Percentiles rank a stretch among this genome's conserved stretches.
phyloP scores from a whole-genome alignment of 352 stramenopile species.

The Halophytophthora batemanensis region DNA sequence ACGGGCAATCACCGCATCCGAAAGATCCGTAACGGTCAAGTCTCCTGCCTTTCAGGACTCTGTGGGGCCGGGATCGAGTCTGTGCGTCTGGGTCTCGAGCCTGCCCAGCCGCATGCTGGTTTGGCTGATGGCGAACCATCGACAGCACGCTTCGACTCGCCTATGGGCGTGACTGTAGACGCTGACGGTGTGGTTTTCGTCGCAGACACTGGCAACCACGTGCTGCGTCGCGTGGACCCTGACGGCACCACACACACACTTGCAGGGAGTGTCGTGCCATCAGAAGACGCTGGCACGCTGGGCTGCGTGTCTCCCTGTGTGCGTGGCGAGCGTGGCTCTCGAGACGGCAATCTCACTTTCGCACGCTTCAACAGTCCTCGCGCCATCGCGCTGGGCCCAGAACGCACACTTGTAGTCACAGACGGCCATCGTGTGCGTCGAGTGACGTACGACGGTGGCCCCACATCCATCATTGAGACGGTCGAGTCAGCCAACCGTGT shows the following conservation, averaged over 20 bases:
- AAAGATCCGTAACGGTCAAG: constrained; percentile 54
- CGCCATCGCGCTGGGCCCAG: constrained; percentile 82
- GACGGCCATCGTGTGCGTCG: constrained; percentile 89
- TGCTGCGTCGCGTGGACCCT: constrained; percentile 85
- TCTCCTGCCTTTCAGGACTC: constrained; percentile 88
- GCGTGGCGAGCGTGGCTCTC: constrained; percentile 81
- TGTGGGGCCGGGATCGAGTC: constrained; percentile 78
- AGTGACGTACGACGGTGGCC: constrained; percentile 67
- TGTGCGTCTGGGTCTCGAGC: constrained; percentile 22
- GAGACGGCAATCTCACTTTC: constrained; percentile 84
- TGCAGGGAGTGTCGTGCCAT: constrained; percentile 53
- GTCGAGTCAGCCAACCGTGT: constrained; percentile 75
- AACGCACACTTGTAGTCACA: constrained; percentile 85
- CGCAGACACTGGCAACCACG: constrained; percentile 95
- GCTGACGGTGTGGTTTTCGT: constrained; percentile 88
- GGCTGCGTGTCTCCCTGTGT: constrained; percentile 90
- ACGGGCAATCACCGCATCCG: constrained; percentile 84
- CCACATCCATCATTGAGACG: constrained; percentile 57
- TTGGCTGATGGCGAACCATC: constrained; percentile 82
- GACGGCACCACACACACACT: constrained; percentile 64
- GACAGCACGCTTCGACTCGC: constrained; percentile 89
- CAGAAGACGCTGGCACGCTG: constrained; percentile 60
- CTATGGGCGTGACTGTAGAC: constrained; percentile 86
- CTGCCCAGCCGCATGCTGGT: constrained; percentile 75
- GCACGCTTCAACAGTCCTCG: constrained; percentile 92